These are phyloP conservation scores for Pseudonitzschia delicatissima DNA, from an alignment of 108 stramenopile genomes.

Conservation along the genomic window DNA sequence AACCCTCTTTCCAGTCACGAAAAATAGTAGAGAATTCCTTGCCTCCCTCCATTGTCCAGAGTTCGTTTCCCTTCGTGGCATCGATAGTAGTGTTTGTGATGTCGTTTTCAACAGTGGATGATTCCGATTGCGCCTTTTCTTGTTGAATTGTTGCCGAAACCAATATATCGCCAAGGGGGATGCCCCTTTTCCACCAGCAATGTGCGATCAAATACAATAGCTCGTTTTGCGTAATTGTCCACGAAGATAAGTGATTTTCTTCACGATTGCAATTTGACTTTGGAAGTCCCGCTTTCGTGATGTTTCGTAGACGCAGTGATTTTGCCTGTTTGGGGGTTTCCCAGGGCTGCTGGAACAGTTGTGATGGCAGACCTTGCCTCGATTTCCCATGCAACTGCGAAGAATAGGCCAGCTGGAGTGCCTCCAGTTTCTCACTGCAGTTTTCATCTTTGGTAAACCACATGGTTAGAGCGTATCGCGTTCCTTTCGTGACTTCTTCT, in stretches of 20 bases:
- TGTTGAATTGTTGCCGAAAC: not conserved
- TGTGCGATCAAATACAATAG: not conserved
- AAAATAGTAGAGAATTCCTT: not conserved
- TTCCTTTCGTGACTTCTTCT: slow-evolving; percentile 1
- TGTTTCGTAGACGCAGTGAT: not conserved
- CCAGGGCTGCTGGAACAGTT: too few relatives aligned
- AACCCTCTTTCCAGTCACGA: not conserved
- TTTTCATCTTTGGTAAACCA: not conserved
- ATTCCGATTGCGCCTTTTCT: not conserved
- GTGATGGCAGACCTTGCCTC: not conserved
- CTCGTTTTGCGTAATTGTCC: not conserved
- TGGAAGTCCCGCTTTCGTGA: not conserved
- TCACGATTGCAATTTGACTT: too few relatives aligned
- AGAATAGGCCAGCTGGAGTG: not conserved
- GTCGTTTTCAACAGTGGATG: not conserved
- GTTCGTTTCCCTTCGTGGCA: not conserved
- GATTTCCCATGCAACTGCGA: not conserved
- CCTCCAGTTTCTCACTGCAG: not conserved
- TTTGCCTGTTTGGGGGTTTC: not conserved
- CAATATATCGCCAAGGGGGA: not conserved
- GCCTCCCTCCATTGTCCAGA: not conserved
- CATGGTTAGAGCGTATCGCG: not conserved
- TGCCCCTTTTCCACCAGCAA: slow-evolving; percentile 10
- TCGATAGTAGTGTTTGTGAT: not conserved
- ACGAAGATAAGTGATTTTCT: too few relatives aligned